phyloP scores from a whole-genome alignment of 2,329 filamentous ascomycete species.

The Zymoseptoria pseudotritici region DNA sequence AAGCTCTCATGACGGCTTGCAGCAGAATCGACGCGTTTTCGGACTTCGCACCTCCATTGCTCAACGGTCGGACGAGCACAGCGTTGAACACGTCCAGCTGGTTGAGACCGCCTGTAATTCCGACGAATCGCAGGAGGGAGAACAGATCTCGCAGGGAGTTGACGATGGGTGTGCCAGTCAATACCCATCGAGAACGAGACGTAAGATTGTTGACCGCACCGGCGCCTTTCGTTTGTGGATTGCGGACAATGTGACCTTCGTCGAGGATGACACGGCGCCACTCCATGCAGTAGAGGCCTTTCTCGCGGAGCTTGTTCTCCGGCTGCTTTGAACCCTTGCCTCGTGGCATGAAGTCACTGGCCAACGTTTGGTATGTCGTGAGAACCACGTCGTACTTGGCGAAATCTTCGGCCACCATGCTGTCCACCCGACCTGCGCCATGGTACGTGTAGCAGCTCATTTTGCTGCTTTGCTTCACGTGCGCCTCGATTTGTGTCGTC shows the following conservation, averaged over 20 bases:
- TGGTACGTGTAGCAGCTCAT: constrained; percentile 70
- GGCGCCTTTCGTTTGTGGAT: constrained; percentile 64
- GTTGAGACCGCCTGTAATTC: constrained; percentile 67
- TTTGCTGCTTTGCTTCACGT: constrained; percentile 56
- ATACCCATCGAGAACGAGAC: constrained; percentile 68
- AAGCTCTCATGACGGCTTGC: constrained; percentile 68
- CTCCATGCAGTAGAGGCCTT: constrained; percentile 54
- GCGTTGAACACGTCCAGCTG: constrained; percentile 66
- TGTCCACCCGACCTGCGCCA: constrained; percentile 49
- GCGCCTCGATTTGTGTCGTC: constrained; percentile 68
- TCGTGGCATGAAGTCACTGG: constrained; percentile 55
- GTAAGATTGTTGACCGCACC: constrained; percentile 59
- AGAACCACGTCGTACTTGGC: constrained; percentile 66
- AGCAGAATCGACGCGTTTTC: constrained; percentile 55
- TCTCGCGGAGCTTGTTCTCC: constrained; percentile 26
- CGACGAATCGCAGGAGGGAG: constrained; percentile 69
- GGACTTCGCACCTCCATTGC: constrained; percentile 40
- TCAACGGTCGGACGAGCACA: constrained; percentile 62
- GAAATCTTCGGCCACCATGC: constrained; percentile 50
- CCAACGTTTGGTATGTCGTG: constrained; percentile 74
- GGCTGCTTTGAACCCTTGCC: constrained; percentile 29
- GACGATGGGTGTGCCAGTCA: constrained; percentile 55
- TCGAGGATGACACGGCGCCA: constrained; percentile 79
- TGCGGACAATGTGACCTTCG: constrained; percentile 76
- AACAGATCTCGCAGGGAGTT: constrained; percentile 77